These are phyloP conservation scores for Melaleuca alternifolia DNA, from an alignment of 345 rosid species.

Conservation along the genomic window DNA sequence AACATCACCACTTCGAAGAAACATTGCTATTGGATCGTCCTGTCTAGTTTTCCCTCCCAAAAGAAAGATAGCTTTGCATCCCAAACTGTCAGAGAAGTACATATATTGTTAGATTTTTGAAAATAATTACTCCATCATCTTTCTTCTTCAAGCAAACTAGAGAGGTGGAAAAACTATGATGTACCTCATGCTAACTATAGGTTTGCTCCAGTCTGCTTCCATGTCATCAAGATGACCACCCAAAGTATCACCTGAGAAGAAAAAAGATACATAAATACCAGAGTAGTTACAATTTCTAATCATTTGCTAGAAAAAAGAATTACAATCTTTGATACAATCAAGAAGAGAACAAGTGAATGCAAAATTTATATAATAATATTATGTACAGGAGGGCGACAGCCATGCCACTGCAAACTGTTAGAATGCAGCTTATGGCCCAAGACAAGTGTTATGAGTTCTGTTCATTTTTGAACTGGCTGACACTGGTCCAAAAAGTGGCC, in stretches of 20 bases:
- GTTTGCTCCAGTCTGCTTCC: conserved; percentile 97
- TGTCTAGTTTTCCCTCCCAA: conserved; percentile 77
- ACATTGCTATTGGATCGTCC: conserved; percentile 77
- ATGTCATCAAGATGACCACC: conserved; percentile 98
- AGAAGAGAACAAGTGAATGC: not conserved
- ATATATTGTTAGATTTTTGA: not conserved
- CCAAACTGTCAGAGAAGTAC: conserved; percentile 40
- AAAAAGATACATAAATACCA: not conserved
- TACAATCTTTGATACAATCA: not conserved
- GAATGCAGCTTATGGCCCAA: not conserved
- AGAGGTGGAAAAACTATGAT: not conserved
- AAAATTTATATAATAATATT: not conserved
- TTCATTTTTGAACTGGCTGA: not conserved
- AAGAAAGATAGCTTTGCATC: conserved; percentile 94
- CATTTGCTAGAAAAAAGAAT: not conserved
- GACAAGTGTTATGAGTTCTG: not conserved
- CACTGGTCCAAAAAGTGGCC: not conserved
- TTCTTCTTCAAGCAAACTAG: not conserved
- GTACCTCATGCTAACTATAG: conserved; percentile 94
- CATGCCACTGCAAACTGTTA: not conserved
- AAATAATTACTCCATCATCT: not conserved
- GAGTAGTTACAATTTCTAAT: not conserved
- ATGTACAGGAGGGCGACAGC: not conserved
- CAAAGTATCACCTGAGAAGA: conserved; percentile 66
- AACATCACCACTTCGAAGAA: conserved; percentile 89